phyloP scores from a whole-genome alignment of 768 basidiomycete genomes.

The Hypholoma fasciculare region DNA sequence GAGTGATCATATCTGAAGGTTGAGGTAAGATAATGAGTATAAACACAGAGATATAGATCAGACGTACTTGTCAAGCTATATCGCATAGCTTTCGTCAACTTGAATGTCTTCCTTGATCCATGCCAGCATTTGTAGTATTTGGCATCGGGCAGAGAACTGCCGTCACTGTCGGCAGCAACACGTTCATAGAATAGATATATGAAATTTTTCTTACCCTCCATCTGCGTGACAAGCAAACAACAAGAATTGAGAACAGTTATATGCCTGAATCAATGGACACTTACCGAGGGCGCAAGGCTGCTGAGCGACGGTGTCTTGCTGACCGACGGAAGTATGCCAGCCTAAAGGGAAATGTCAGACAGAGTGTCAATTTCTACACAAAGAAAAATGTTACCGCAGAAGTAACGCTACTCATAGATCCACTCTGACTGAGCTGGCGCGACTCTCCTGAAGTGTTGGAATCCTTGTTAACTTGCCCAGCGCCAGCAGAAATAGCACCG shows the following conservation, averaged over 20 bases:
- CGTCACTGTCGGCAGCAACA: conserved; percentile 1
- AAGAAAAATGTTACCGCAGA: no score
- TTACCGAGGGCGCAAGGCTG: neutral
- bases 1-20: neutral
- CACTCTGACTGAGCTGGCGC: no score
- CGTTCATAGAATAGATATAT: conserved; percentile 12
- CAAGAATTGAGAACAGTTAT: neutral
- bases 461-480: neutral
- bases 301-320: neutral
- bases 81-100: conserved; percentile 14
- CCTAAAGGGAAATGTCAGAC: no score
- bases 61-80: conserved; percentile 14
- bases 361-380: no score
- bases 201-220: conserved; percentile 4
- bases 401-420: no score
- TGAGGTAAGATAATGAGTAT: neutral
- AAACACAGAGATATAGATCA: neutral
- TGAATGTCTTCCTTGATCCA: conserved; percentile 17
- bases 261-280: neutral
- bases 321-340: neutral
- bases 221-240: neutral
- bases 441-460: neutral
- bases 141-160: neutral
- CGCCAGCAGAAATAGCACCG: neutral
- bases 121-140: conserved; percentile 23